Percentiles rank a stretch among this genome's conserved stretches.
These are phyloP conservation scores for Coemansia sp. DNA, from an alignment of 192 early-diverging fungal genomes.

Conservation along the genomic window DNA sequence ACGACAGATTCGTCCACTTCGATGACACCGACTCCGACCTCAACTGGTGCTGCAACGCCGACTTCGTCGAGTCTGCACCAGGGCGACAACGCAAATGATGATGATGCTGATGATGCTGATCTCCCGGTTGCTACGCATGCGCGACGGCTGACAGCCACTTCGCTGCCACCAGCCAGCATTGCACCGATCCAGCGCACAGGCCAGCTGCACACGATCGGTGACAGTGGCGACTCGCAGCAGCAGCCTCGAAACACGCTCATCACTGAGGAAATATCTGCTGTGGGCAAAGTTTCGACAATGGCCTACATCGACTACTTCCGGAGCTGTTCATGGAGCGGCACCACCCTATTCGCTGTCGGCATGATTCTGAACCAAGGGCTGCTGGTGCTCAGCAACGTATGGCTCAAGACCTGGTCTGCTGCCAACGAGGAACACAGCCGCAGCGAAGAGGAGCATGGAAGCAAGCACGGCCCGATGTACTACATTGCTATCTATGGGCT, in stretches of 20 bases:
- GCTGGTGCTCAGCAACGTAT: slow-evolving; percentile 58
- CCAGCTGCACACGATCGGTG: slow-evolving; percentile 4
- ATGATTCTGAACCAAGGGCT: slow-evolving; percentile 53
- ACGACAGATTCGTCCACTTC: slow-evolving; percentile 8
- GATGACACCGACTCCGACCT: too few relatives aligned
- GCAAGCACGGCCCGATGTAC: slow-evolving; percentile 43
- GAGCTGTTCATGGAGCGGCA: slow-evolving; percentile 60
- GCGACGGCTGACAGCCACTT: slow-evolving; percentile 30
- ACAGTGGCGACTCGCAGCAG: background rate
- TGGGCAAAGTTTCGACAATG: slow-evolving; percentile 66
- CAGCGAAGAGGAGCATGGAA: background rate
- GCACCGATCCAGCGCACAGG: slow-evolving; percentile 35
- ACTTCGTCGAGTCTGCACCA: too few relatives aligned
- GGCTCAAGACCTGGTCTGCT: slow-evolving; percentile 68
- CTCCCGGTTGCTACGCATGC: slow-evolving; percentile 3
- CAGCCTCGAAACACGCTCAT: slow-evolving; percentile 60
- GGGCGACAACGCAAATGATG: too few relatives aligned
- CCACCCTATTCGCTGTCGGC: slow-evolving; percentile 58
- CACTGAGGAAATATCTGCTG: slow-evolving; percentile 69
- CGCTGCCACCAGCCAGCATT: slow-evolving; percentile 54
- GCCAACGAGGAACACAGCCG: slow-evolving; percentile 50
- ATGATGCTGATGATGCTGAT: background rate
- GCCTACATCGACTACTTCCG: slow-evolving; percentile 81
- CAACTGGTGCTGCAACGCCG: slow-evolving; percentile 5
- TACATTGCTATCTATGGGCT: slow-evolving; percentile 76